Conservation (phyloP, 768 basidiomycete species). For the Hypholoma fasciculare region DNA sequence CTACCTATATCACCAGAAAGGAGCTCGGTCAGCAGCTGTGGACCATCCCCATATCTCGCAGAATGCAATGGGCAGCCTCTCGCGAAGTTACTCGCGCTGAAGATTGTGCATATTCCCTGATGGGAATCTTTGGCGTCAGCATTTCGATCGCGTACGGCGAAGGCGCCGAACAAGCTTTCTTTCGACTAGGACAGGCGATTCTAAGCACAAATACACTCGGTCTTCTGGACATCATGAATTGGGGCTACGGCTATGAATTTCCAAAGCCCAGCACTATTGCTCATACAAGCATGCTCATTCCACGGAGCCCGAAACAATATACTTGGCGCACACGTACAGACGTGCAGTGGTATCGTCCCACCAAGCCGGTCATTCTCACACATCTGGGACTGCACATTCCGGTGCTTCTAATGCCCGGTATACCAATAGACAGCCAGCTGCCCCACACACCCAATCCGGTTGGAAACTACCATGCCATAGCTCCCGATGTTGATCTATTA, state of each 20-base stretch:
- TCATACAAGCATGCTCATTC: background rate
- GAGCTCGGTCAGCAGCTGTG: background rate
- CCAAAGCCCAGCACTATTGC: conserved; percentile 1
- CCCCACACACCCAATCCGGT: background rate
- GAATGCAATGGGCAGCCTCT: conserved; percentile 2
- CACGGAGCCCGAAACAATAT: background rate
- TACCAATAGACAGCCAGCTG: background rate
- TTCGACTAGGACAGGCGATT: background rate
- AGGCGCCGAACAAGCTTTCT: conserved; percentile 1
- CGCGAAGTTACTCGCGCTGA: conserved; percentile 1
- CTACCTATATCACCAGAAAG: background rate
- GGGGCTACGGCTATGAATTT: background rate
- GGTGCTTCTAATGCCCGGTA: conserved; percentile 1
- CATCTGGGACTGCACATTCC: background rate
- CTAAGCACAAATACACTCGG: background rate
- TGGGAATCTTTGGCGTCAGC: conserved; percentile 3
- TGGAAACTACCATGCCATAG: background rate
- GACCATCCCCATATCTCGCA: background rate
- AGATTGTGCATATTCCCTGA: conserved; percentile 3
- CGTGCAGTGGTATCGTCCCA: background rate
- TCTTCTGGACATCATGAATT: background rate
- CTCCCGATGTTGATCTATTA: background rate
- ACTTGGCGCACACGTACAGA: background rate
- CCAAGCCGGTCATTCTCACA: background rate
- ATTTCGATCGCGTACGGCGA: conserved; percentile 5